phyloP scores from a whole-genome alignment of 2,329 filamentous ascomycete genomes.

The Colletotrichum australisinense region DNA sequence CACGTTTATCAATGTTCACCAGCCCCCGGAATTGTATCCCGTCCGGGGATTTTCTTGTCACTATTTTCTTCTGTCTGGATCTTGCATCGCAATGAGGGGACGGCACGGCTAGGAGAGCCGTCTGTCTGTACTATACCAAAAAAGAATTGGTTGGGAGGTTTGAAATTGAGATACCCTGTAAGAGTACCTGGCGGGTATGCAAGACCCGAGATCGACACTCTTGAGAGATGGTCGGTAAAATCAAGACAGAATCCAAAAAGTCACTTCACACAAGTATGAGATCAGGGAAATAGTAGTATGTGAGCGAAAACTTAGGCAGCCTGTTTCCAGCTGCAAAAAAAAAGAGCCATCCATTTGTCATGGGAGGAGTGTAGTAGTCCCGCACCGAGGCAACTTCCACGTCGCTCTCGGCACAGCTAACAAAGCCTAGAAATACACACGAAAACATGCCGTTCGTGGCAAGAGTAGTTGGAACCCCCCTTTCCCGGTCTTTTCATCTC shows the following conservation, averaged over 20 bases:
- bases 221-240: not conserved
- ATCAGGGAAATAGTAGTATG: not conserved
- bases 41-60: not conserved
- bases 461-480: not conserved
- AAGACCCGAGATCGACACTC: not conserved
- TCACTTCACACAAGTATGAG: not conserved
- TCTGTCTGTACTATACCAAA: constrained; percentile 18
- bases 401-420: not conserved
- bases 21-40: not conserved
- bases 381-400: not conserved
- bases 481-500: constrained; percentile 12
- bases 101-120: not conserved
- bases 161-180: constrained; percentile 27
- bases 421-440: constrained; percentile 32
- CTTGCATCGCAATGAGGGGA: not conserved
- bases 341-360: constrained; percentile 25
- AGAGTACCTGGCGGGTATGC: not conserved
- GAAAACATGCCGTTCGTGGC: constrained; percentile 13
- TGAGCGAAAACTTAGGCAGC: constrained; percentile 15
- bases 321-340: not conserved
- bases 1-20: not conserved
- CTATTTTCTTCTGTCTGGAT: not conserved
- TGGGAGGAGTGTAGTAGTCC: constrained; percentile 16
- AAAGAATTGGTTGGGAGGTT: not conserved
- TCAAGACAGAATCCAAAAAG: not conserved